Evolutionary conservation across 345 rosid genomes (phyloP).

Genomic region (Microcos paniculata): DNA sequence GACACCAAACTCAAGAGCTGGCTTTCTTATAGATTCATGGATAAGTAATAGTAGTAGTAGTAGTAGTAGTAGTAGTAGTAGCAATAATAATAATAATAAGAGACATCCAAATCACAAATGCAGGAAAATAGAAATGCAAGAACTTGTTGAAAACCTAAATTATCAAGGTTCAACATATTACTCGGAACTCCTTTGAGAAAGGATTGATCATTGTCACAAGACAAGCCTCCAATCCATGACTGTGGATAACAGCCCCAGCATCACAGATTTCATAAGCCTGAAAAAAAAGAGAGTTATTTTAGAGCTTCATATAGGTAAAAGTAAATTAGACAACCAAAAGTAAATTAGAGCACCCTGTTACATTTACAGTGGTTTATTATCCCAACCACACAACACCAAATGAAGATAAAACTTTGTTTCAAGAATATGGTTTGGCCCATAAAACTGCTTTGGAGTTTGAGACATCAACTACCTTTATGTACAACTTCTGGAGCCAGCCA

Average conservation of each 20-base stretch:
- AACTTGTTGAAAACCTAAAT: neutral
- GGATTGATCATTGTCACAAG: conserved; percentile 48
- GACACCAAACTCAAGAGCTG: too few relatives aligned
- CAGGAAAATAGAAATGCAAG: neutral
- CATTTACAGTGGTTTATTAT: neutral
- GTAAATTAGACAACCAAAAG: neutral
- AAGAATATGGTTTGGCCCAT: neutral
- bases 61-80: too few relatives aligned
- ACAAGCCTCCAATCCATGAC: conserved; percentile 49
- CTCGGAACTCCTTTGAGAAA: conserved; percentile 38
- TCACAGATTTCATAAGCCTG: conserved; percentile 41
- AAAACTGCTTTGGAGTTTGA: neutral
- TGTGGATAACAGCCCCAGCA: conserved; percentile 50
- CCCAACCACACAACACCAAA: neutral
- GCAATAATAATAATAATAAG: neutral
- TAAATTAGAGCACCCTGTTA: neutral
- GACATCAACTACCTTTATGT: neutral
- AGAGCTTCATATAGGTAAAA: neutral
- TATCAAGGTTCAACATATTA: conserved; percentile 20
- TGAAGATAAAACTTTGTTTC: neutral
- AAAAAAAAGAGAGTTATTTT: neutral
- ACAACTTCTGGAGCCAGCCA: neutral
- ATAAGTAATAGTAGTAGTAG: too few relatives aligned
- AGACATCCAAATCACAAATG: neutral
- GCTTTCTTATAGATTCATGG: too few relatives aligned